phyloP scores from a whole-genome alignment of 352 stramenopile species.

The Phytophthora europaea region DNA sequence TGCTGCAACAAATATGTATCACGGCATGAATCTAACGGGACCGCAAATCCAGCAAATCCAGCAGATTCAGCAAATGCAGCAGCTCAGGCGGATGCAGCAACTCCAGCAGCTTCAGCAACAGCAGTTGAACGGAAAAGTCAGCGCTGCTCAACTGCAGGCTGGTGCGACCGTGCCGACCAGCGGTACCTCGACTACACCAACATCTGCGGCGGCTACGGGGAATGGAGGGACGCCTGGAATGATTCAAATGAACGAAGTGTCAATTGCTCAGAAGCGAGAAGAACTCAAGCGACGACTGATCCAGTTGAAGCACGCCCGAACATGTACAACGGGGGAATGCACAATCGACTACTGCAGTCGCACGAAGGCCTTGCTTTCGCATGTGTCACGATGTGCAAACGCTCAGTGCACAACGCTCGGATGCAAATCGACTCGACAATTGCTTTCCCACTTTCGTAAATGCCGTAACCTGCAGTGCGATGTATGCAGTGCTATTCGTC shows the following conservation, averaged over 20 bases:
- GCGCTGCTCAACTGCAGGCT: slow-evolving; percentile 30
- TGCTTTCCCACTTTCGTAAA: slow-evolving; percentile 91
- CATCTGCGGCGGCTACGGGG: slow-evolving; percentile 18
- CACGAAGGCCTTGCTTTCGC: slow-evolving; percentile 81
- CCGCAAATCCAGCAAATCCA: slow-evolving; percentile 88
- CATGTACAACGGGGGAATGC: slow-evolving; percentile 80
- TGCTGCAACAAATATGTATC: slow-evolving; percentile 65
- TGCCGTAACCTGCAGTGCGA: slow-evolving; percentile 90
- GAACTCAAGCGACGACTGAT: slow-evolving; percentile 88
- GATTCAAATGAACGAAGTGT: slow-evolving; percentile 82
- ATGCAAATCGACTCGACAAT: slow-evolving; percentile 88
- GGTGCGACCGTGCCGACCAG: slow-evolving; percentile 35
- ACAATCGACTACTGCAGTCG: slow-evolving; percentile 85
- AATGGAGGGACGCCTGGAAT: slow-evolving; percentile 48
- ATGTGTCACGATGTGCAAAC: slow-evolving; percentile 88
- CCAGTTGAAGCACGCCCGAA: slow-evolving; percentile 89
- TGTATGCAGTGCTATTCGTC: slow-evolving; percentile 88
- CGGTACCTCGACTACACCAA: slow-evolving; percentile 34
- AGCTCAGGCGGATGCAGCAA: slow-evolving; percentile 84
- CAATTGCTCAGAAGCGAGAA: slow-evolving; percentile 87
- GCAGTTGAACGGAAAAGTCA: slow-evolving; percentile 45
- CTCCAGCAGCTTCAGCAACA: slow-evolving; percentile 79
- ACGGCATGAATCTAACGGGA: slow-evolving; percentile 81
- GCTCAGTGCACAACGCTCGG: slow-evolving; percentile 88
- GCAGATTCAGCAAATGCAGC: slow-evolving; percentile 89